phyloP scores from a whole-genome alignment of 768 basidiomycete genomes.

The Sutorius australiensis region DNA sequence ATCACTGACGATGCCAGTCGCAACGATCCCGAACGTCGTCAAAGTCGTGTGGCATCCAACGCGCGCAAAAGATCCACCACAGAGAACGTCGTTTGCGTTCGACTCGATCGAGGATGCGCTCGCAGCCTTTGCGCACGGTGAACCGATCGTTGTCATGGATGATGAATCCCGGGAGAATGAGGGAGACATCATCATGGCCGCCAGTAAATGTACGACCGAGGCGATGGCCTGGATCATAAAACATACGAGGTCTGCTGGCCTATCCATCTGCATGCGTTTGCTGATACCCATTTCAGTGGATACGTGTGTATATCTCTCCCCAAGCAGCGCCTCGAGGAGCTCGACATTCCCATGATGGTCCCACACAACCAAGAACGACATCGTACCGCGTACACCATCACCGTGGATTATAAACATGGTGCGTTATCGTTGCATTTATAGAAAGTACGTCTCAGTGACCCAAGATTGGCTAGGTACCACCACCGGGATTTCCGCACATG shows the following conservation, averaged over 20 bases:
- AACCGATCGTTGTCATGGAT: conserved; percentile 97
- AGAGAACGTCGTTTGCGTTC: conserved; percentile 53
- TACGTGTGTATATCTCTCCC: conserved; percentile 91
- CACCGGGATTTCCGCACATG: conserved; percentile 96
- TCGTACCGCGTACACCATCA: conserved; percentile 92
- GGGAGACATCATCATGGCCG: conserved; percentile 92
- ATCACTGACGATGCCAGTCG: conserved; percentile 7
- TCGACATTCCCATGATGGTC: conserved; percentile 94
- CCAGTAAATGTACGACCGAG: conserved; percentile 78
- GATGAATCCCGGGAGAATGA: conserved; percentile 96
- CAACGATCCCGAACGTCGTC: neutral
- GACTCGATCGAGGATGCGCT: conserved; percentile 81
- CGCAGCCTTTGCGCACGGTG: conserved; percentile 69
- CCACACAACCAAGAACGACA: conserved; percentile 84
- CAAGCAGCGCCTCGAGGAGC: conserved; percentile 64
- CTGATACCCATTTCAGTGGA: conserved; percentile 53
- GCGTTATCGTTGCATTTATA: neutral
- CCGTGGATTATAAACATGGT: conserved; percentile 92
- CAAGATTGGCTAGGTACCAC: conserved; percentile 59
- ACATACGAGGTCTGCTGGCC: conserved; percentile 73
- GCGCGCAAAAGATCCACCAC: conserved; percentile 15
- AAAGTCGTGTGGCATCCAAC: conserved; percentile 19
- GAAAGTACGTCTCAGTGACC: neutral
- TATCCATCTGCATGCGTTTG: neutral
- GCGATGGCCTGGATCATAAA: conserved; percentile 99